phyloP scores from a whole-genome alignment of 352 stramenopile genomes.

The Phytophthora agathidicida region DNA sequence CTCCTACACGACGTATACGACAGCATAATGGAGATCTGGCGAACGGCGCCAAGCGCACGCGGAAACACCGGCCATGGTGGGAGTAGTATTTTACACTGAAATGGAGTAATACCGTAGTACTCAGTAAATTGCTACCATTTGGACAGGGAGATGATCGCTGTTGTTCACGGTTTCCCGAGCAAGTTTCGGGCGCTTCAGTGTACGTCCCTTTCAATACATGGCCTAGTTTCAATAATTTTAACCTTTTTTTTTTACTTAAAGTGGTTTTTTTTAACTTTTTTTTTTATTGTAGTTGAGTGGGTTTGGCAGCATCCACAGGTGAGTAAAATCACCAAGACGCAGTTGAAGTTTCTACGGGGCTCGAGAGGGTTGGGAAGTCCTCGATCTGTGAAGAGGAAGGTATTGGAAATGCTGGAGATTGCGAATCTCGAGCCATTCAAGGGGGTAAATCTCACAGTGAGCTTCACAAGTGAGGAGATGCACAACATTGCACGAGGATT shows the following conservation, averaged over 20 bases:
- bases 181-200: slow-evolving; percentile 81
- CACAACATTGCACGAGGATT: slow-evolving; percentile 43
- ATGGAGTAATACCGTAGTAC: neutral
- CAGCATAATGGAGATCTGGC: slow-evolving; percentile 81
- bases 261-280: neutral
- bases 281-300: slow-evolving; percentile 59
- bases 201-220: slow-evolving; percentile 45
- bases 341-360: slow-evolving; percentile 38
- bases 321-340: slow-evolving; percentile 56
- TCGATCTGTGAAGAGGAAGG: slow-evolving; percentile 71
- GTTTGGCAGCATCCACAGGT: slow-evolving; percentile 77
- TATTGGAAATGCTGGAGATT: slow-evolving; percentile 73
- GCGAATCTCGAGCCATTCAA: slow-evolving; percentile 61
- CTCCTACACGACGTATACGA: slow-evolving; percentile 59
- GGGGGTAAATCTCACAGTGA: slow-evolving; percentile 53
- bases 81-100: neutral
- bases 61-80: slow-evolving; percentile 63
- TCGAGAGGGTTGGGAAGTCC: slow-evolving; percentile 49
- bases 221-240: neutral
- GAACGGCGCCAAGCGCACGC: slow-evolving; percentile 69
- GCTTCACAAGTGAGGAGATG: slow-evolving; percentile 53
- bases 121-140: neutral
- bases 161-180: slow-evolving; percentile 79
- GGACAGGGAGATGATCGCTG: slow-evolving; percentile 72
- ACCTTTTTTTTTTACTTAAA: neutral